Evolutionary conservation across 306 rosid genomes (phyloP).

Genomic region (Cucumis sativus): Cucumber_9930_V3 NC_026655.2:22049501-22050000

Average conservation of each 20-base stretch:
- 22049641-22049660: slow-evolving; percentile 12
- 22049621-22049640: slow-evolving; percentile 11
- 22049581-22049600: slow-evolving; percentile 22
- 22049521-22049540: slow-evolving; percentile 18
- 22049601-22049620: slow-evolving; percentile 12
- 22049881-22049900: slow-evolving; percentile 12
- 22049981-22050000: slow-evolving; percentile 32
- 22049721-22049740: slow-evolving; percentile 15
- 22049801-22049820: slow-evolving; percentile 15
- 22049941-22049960: slow-evolving; percentile 33
- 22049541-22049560: slow-evolving; percentile 21
- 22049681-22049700: slow-evolving; percentile 10
- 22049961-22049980: slow-evolving; percentile 45
- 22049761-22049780: slow-evolving; percentile 16
- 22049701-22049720: slow-evolving; percentile 8
- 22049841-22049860: slow-evolving; percentile 1
- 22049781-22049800: slow-evolving; percentile 17
- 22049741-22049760: slow-evolving; percentile 20
- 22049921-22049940: background rate
- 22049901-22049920: background rate
- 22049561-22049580: slow-evolving; percentile 20
- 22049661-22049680: slow-evolving; percentile 8
- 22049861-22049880: slow-evolving; percentile 4
- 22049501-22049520: slow-evolving; percentile 56
- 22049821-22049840: slow-evolving; percentile 8